Conservation (phyloP, 2,329 filamentous ascomycete species). For the Penicillium sp. region DNA sequence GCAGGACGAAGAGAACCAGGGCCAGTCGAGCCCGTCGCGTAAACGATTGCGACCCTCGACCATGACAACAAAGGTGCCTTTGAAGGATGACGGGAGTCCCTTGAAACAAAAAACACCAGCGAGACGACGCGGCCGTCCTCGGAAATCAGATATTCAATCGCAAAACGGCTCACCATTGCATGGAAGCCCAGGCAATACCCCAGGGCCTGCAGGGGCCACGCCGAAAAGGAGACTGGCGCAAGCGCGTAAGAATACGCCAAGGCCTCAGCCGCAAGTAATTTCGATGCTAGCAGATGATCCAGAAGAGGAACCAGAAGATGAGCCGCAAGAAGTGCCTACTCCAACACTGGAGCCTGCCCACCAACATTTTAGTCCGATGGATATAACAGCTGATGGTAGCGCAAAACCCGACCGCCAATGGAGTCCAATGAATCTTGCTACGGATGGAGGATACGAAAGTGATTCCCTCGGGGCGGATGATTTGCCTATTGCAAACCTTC, state of each 20-base stretch:
- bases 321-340: slow-evolving; percentile 14
- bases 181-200: slow-evolving; percentile 36
- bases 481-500: slow-evolving; percentile 28
- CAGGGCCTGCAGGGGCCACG: slow-evolving; percentile 31
- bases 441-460: slow-evolving; percentile 22
- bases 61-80: slow-evolving; percentile 47
- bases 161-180: slow-evolving; percentile 41
- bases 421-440: slow-evolving; percentile 25
- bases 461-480: slow-evolving; percentile 31
- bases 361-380: slow-evolving; percentile 28
- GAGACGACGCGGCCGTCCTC: slow-evolving; percentile 47
- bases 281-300: slow-evolving; percentile 24
- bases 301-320: slow-evolving; percentile 15
- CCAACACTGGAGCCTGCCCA: slow-evolving; percentile 11
- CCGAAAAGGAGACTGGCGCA: slow-evolving; percentile 43
- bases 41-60: slow-evolving; percentile 39
- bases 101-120: slow-evolving; percentile 43
- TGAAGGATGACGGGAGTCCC: slow-evolving; percentile 43
- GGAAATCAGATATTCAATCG: slow-evolving; percentile 43
- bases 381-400: slow-evolving; percentile 34
- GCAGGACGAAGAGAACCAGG: slow-evolving; percentile 45
- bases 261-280: slow-evolving; percentile 19
- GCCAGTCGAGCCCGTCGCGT: slow-evolving; percentile 35
- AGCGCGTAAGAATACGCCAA: slow-evolving; percentile 42
- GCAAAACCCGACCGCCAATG: slow-evolving; percentile 23